Evolutionary conservation across 1,284 basidiomycete species (phyloP).

Genomic region (Microstroma glucosiphilum): DNA sequence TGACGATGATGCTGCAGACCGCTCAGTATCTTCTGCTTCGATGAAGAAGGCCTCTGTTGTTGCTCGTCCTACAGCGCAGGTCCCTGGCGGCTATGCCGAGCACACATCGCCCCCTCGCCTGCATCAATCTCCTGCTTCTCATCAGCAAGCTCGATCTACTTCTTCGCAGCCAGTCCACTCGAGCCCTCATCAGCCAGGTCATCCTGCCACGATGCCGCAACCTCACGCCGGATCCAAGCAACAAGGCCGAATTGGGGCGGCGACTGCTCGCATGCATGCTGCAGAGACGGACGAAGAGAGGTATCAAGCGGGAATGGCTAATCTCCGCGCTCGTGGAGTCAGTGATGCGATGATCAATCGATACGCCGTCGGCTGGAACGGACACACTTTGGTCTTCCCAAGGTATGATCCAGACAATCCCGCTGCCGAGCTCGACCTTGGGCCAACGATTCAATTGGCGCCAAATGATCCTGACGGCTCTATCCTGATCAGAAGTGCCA

Average conservation of each 20-base stretch:
- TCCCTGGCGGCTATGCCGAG: background rate
- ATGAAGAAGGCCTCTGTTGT: background rate
- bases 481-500: constrained; percentile 19
- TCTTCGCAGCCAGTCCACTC: background rate
- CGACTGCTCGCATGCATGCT: background rate
- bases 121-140: too few species aligned
- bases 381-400: constrained; percentile 39
- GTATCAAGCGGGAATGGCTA: constrained; percentile 39
- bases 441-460: constrained; percentile 27
- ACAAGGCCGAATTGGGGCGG: background rate
- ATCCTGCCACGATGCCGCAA: too few species aligned
- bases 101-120: too few species aligned
- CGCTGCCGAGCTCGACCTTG: constrained; percentile 29
- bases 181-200: too few species aligned
- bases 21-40: background rate
- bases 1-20: background rate
- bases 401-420: constrained; percentile 21
- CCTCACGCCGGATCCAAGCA: too few species aligned
- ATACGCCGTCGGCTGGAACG: constrained; percentile 47
- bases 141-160: background rate
- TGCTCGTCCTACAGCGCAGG: background rate
- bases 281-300: constrained; percentile 22
- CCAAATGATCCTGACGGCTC: constrained; percentile 40
- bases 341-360: constrained; percentile 45
- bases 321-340: constrained; percentile 43